Percentiles rank a stretch among this genome's conserved stretches.
phyloP scores from a whole-genome alignment of 2,329 filamentous ascomycete species.

The Alternaria hordeiaustralica region DNA sequence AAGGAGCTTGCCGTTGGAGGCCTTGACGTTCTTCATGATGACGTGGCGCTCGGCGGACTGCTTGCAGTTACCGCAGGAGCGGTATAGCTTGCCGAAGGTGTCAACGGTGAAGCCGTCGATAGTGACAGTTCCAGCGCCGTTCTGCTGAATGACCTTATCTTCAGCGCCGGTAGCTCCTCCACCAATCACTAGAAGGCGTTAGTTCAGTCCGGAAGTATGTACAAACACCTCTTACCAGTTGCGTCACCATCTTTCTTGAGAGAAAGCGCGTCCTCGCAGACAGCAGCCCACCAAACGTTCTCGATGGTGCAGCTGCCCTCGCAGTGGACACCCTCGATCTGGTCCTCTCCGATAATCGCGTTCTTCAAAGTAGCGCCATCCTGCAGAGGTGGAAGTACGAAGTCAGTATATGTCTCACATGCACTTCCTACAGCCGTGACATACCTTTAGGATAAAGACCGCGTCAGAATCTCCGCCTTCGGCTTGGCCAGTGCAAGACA shows the following conservation, averaged over 20 bases:
- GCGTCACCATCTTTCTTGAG: constrained; percentile 35
- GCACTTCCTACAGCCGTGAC: background rate
- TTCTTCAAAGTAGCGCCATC: background rate
- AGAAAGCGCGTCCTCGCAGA: constrained; percentile 51
- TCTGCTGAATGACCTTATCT: constrained; percentile 55
- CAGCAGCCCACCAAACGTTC: constrained; percentile 47
- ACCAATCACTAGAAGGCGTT: constrained; percentile 41
- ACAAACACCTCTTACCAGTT: constrained; percentile 4
- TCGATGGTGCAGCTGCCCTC: constrained; percentile 56
- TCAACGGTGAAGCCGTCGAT: constrained; percentile 44
- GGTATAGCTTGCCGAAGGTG: constrained; percentile 53
- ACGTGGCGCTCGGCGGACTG: constrained; percentile 54
- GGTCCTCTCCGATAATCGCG: constrained; percentile 38
- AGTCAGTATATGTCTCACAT: background rate
- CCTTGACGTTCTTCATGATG: constrained; percentile 53
- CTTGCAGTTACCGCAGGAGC: constrained; percentile 58
- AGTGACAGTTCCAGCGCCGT: constrained; percentile 50
- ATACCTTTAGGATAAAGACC: constrained; percentile 52
- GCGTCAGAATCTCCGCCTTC: constrained; percentile 57
- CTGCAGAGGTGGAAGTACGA: background rate
- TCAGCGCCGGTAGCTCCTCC: constrained; percentile 49
- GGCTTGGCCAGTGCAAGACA: constrained; percentile 50
- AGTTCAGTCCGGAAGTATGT: background rate
- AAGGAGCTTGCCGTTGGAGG: constrained; percentile 52
- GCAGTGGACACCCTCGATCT: constrained; percentile 47